Percentiles rank a stretch among this genome's conserved stretches.
These are phyloP conservation scores for Pterulicium gracile DNA, from an alignment of 1,284 basidiomycete species.

Conservation along the genomic window DNA sequence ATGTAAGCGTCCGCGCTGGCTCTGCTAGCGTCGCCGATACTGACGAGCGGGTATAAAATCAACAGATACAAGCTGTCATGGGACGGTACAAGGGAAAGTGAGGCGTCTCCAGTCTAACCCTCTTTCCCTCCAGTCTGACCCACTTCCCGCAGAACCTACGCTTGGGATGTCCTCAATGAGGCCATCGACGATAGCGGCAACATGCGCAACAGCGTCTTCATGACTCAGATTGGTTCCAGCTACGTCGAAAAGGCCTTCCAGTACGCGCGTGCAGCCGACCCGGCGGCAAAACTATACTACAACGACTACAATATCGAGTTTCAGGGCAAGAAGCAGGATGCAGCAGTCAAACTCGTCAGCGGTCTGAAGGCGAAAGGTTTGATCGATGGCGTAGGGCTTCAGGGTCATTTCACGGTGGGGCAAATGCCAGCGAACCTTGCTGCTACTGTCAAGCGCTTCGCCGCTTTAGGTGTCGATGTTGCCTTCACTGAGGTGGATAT, in stretches of 20 bases:
- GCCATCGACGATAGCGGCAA: slow-evolving; percentile 15
- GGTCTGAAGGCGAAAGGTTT: slow-evolving; percentile 3
- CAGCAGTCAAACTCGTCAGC: neutral
- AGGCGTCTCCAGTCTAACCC: too few species aligned
- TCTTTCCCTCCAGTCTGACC: too few species aligned
- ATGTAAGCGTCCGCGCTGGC: too few species aligned
- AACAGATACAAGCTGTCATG: too few species aligned
- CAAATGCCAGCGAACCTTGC: slow-evolving; percentile 3
- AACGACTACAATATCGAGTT: neutral
- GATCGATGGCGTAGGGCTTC: slow-evolving; percentile 5
- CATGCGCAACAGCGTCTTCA: slow-evolving; percentile 12
- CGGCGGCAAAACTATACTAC: slow-evolving; percentile 13
- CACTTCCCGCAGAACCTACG: too few species aligned
- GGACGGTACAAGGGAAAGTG: slow-evolving; percentile 4
- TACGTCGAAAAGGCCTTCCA: slow-evolving; percentile 15
- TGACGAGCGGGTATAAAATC: too few species aligned
- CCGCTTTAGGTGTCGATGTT: slow-evolving; percentile 11
- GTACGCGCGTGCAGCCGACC: slow-evolving; percentile 16
- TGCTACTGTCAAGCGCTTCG: slow-evolving; percentile 4
- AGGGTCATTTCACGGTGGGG: slow-evolving; percentile 4
- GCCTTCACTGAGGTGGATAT: slow-evolving; percentile 14
- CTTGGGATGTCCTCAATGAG: too few species aligned
- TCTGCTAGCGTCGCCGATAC: too few species aligned
- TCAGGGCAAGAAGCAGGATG: slow-evolving; percentile 1
- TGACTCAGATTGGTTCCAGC: slow-evolving; percentile 13